Evolutionary conservation across 495 filamentous ascomycete genomes (phyloP).

Genomic region (Podospora pseudocomata): DNA sequence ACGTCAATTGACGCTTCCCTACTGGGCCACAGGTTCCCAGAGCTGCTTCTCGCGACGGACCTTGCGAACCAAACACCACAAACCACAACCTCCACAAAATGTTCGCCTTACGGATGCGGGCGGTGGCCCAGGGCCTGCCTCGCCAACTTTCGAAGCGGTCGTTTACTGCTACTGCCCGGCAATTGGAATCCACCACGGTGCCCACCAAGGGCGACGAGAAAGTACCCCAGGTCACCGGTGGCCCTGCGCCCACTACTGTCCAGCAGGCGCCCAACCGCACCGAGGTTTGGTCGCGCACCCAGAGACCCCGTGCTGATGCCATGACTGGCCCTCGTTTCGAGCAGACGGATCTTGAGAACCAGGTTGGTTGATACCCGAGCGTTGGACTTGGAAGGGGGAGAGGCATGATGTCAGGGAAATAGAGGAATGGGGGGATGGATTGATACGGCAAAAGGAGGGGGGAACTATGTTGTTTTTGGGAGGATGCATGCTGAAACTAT

Average conservation of each 20-base stretch:
- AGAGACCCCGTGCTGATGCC: conserved; percentile 70
- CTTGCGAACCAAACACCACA: conserved; percentile 25
- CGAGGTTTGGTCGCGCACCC: conserved; percentile 75
- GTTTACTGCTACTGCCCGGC: conserved; percentile 38
- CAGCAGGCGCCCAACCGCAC: conserved; percentile 86
- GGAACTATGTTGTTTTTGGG: conserved; percentile 9
- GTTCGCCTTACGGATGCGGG: conserved; percentile 53
- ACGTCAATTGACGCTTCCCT: conserved; percentile 21
- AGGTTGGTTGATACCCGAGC: conserved; percentile 57
- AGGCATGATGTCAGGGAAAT: background rate
- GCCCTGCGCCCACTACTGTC: conserved; percentile 46
- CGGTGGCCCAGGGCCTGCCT: conserved; percentile 32
- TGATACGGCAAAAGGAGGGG: background rate
- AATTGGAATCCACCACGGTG: conserved; percentile 31
- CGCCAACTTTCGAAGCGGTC: conserved; percentile 34
- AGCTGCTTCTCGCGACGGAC: conserved; percentile 8
- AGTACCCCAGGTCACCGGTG: conserved; percentile 46
- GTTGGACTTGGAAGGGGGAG: background rate
- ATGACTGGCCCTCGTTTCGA: conserved; percentile 96
- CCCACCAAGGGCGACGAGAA: background rate
- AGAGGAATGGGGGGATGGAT: background rate
- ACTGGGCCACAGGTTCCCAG: conserved; percentile 8
- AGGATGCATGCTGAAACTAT: background rate
- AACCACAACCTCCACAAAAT: conserved; percentile 39
- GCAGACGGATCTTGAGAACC: conserved; percentile 85